A percentile compares a stretch with the other conserved stretches of the same genome.
These are phyloP conservation scores for Trametes punicea DNA, from an alignment of 768 basidiomycete species.

Conservation along the genomic window DNA sequence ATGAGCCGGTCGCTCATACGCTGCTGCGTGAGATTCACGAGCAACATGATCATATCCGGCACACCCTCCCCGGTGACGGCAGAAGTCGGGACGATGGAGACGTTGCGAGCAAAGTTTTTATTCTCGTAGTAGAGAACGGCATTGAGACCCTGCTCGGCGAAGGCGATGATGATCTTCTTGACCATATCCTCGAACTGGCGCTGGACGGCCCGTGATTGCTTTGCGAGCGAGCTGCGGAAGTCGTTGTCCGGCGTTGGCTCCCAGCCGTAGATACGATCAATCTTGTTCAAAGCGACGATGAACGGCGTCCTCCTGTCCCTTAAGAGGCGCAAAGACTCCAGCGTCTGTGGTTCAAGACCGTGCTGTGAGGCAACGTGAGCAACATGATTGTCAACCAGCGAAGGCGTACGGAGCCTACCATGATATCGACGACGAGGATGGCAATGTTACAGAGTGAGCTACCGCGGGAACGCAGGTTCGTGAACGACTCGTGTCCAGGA, in stretches of 20 bases:
- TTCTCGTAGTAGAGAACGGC: slow-evolving; percentile 96
- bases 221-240: slow-evolving; percentile 85
- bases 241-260: slow-evolving; percentile 85
- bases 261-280: slow-evolving; percentile 98
- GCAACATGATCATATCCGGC: slow-evolving; percentile 98
- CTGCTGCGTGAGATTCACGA: slow-evolving; percentile 95
- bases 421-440: slow-evolving; percentile 98
- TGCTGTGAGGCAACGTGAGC: slow-evolving; percentile 48
- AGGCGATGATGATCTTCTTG: slow-evolving; percentile 81
- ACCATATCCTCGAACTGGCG: slow-evolving; percentile 92
- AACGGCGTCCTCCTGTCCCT: slow-evolving; percentile 95
- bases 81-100: slow-evolving; percentile 96
- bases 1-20: slow-evolving; percentile 96
- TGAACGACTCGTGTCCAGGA: slow-evolving; percentile 99
- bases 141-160: slow-evolving; percentile 98
- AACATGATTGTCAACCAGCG: background rate
- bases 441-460: slow-evolving; percentile 98
- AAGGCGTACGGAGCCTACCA: slow-evolving; percentile 45
- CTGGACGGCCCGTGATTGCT: slow-evolving; percentile 74
- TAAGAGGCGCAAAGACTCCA: slow-evolving; percentile 91
- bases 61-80: slow-evolving; percentile 98
- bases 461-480: slow-evolving; percentile 91
- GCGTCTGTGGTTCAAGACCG: slow-evolving; percentile 95
- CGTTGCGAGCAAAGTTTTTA: slow-evolving; percentile 89
- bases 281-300: slow-evolving; percentile 99